Conservation (phyloP, 129 eudicot species). For the Cynara cardunculus region DNA sequence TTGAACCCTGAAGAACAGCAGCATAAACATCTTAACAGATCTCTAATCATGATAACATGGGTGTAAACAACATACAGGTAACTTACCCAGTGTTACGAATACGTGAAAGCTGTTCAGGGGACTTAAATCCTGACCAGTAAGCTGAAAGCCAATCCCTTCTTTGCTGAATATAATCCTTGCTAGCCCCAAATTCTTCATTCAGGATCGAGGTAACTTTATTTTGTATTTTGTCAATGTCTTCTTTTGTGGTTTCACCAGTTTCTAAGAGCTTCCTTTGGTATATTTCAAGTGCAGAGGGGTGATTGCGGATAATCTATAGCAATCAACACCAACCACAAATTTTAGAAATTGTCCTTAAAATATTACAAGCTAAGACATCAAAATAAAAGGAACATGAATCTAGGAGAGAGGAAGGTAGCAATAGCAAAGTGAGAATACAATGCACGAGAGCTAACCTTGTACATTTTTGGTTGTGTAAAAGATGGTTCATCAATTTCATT, state of each 20-base stretch:
- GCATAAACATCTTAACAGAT: neutral
- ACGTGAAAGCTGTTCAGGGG: conserved; percentile 93
- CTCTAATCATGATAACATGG: neutral
- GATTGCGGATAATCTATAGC: conserved; percentile 67
- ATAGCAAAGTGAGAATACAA: neutral
- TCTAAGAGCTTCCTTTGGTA: conserved; percentile 75
- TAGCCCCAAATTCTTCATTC: conserved; percentile 84
- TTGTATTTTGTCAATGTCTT: conserved; percentile 65
- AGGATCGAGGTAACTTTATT: conserved; percentile 70
- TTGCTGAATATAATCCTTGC: conserved; percentile 68
- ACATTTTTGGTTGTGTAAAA: conserved; percentile 97
- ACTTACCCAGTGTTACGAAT: conserved; percentile 92
- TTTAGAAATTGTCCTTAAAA: neutral
- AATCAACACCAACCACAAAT: conserved; percentile 12
- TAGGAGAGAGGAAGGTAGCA: neutral
- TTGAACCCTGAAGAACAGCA: conserved; percentile 54
- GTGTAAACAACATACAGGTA: neutral
- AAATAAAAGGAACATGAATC: neutral
- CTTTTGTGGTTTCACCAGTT: conserved; percentile 61
- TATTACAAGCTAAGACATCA: neutral
- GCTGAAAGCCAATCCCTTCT: conserved; percentile 98
- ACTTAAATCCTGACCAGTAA: conserved; percentile 90
- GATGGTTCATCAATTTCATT: conserved; percentile 97
- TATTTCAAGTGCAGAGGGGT: conserved; percentile 80
- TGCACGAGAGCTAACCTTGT: conserved; percentile 45